Base-by-base conservation (phyloP, 2,329 filamentous ascomycete genomes). In the Venturia aucupariae region DNA sequence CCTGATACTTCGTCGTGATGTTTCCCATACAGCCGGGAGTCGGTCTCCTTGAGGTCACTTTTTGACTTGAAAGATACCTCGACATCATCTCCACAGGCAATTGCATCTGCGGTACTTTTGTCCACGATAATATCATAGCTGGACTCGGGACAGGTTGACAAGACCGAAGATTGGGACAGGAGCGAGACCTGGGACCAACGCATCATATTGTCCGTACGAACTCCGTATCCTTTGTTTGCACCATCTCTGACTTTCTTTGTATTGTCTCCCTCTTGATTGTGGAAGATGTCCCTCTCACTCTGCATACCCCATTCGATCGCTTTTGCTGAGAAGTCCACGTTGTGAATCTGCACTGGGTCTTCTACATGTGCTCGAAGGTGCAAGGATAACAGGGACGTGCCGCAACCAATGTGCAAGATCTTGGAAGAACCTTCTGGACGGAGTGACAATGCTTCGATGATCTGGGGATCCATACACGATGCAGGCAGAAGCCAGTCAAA, bases 401-500 rank as follows among this genome's bases (percentile, higher is more conserved):
- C 75, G 63, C 75, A 76, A 44, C 75, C 75, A 64, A 76, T 73
- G 57, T 77, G 75, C 15, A 77, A 66, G 22, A 77, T 65, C 17
- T 70, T 60, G 2, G 72, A 72, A 15, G 15, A 30, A 17, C 38
- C 39, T 22, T 39, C n/a, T 35, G 41, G 22, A 39, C 10, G 27
- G 4, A 42, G 11, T 27, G 54, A 19, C 10, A 63, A 19, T 19
- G 60, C 60, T 2, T 67, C 69, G 67, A 1, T 41, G 48, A 11
- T 62, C 42, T 11, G 51, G 32, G 3, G 65, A 27, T 61, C 54
- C 75, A 41, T 17, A 72, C 71, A 35, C 68, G 69, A 6, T 65
- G 61, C 15, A 75, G 72, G 70, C 38, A 73, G 70, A 3, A 77
- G 71, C 75, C 75, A 77, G 65, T 77, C 75, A 64, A 76, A 77